Conservation (phyloP, 148 eudicot species). For the Hydrangea macrophylla region DNA sequence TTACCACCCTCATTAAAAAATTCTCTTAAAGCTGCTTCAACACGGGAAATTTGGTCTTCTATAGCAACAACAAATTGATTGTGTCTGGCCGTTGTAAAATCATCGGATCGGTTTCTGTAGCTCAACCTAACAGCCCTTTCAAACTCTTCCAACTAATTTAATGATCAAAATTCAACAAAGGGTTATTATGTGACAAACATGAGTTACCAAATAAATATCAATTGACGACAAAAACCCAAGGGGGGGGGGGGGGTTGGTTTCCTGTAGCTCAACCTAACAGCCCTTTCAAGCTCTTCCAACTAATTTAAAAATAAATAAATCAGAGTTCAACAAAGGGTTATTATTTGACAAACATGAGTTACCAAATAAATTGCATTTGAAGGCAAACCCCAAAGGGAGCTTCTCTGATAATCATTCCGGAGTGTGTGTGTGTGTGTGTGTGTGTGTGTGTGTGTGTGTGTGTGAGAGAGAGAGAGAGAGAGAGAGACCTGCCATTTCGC, state of each 20-base stretch:
- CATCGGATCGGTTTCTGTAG: conserved; percentile 60
- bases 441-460: no score
- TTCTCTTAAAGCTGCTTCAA: conserved; percentile 59
- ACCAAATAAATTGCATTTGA: neutral
- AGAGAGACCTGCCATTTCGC: conserved; percentile 94
- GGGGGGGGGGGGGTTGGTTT: conserved; percentile 21
- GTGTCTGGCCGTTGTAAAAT: conserved; percentile 56
- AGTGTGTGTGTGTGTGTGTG: no score
- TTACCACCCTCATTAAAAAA: conserved; percentile 50
- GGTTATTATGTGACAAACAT: neutral
- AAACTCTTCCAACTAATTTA: conserved; percentile 79
- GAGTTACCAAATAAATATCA: neutral
- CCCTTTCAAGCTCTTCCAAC: conserved; percentile 93
- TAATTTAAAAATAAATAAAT: conserved; percentile 23
- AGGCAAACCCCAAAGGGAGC: neutral
- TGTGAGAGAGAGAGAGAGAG: neutral
- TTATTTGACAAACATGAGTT: neutral
- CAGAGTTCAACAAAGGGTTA: neutral
- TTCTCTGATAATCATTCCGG: neutral
- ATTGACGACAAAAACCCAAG: neutral
- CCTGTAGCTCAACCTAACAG: conserved; percentile 69
- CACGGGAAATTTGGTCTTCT: conserved; percentile 62
- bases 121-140: conserved; percentile 69
- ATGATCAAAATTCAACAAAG: neutral
- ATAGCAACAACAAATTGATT: conserved; percentile 74